phyloP scores from a whole-genome alignment of 768 basidiomycete species.

The Lyophyllum atratum region DNA sequence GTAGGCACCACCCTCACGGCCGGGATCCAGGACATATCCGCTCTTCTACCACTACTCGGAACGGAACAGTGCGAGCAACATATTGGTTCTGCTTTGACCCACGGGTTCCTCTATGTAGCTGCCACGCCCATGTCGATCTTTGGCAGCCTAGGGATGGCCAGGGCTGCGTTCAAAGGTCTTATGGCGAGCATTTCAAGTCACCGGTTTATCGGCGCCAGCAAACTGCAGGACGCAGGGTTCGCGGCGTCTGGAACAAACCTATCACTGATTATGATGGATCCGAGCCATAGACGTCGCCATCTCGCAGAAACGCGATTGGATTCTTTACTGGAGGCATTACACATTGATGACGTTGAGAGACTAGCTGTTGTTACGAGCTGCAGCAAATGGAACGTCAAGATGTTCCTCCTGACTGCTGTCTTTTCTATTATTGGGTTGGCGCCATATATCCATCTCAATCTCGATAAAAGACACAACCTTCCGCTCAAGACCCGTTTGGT shows the following conservation, averaged over 20 bases:
- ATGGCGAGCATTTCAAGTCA: constrained; percentile 10
- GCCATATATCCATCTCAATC: constrained; percentile 11
- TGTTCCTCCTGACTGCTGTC: constrained; percentile 4
- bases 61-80: constrained; percentile 25
- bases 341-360: constrained; percentile 7
- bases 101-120: constrained; percentile 23
- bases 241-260: constrained; percentile 8
- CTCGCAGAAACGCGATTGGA: constrained; percentile 12
- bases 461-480: background rate
- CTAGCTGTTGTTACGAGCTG: background rate
- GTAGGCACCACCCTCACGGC: constrained; percentile 8
- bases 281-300: background rate
- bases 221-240: constrained; percentile 13
- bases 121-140: constrained; percentile 26
- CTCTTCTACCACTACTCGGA: constrained; percentile 25
- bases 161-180: constrained; percentile 17
- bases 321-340: constrained; percentile 3
- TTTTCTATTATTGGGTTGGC: background rate
- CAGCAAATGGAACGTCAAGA: constrained; percentile 7
- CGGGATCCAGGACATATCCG: constrained; percentile 26
- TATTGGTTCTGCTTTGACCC: constrained; percentile 18
- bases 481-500: background rate
- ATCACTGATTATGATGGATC: constrained; percentile 17
- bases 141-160: constrained; percentile 22
- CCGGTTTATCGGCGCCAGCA: constrained; percentile 9